phyloP scores from a whole-genome alignment of 495 filamentous ascomycete species.

The Neurospora sp. region DNA sequence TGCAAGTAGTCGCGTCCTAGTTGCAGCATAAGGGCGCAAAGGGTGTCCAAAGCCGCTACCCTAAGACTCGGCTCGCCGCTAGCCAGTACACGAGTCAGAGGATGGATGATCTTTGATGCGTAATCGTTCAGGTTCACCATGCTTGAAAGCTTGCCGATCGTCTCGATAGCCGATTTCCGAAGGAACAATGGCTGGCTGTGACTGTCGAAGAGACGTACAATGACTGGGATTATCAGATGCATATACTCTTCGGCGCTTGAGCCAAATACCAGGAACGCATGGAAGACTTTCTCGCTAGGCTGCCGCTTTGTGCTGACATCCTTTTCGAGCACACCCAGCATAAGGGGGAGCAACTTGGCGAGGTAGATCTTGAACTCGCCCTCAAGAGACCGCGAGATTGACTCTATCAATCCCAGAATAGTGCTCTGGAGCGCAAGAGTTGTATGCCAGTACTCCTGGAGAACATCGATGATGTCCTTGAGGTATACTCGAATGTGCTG shows the following conservation, averaged over 20 bases:
- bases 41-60: slow-evolving; percentile 83
- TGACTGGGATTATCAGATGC: slow-evolving; percentile 96
- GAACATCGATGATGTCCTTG: slow-evolving; percentile 68
- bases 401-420: slow-evolving; percentile 82
- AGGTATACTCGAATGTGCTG: slow-evolving; percentile 91
- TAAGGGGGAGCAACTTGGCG: slow-evolving; percentile 74
- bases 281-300: slow-evolving; percentile 81
- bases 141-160: slow-evolving; percentile 83
- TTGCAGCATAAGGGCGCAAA: slow-evolving; percentile 91
- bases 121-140: slow-evolving; percentile 98
- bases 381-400: slow-evolving; percentile 84
- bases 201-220: slow-evolving; percentile 85
- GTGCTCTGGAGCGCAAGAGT: slow-evolving; percentile 73
- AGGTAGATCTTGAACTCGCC: slow-evolving; percentile 96
- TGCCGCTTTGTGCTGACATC: slow-evolving; percentile 61
- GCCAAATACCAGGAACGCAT: slow-evolving; percentile 94
- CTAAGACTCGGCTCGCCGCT: slow-evolving; percentile 61
- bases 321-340: slow-evolving; percentile 87
- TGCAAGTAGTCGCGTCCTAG: slow-evolving; percentile 90
- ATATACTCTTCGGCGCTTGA: slow-evolving; percentile 95
- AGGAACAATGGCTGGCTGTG: slow-evolving; percentile 64
- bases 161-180: slow-evolving; percentile 85
- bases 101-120: slow-evolving; percentile 88
- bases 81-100: slow-evolving; percentile 67
- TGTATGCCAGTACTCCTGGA: slow-evolving; percentile 77